Percentiles rank a stretch among this genome's conserved stretches.
Conservation (phyloP, 2,329 filamentous ascomycete genomes). For the Aspergillus sergii region DNA sequence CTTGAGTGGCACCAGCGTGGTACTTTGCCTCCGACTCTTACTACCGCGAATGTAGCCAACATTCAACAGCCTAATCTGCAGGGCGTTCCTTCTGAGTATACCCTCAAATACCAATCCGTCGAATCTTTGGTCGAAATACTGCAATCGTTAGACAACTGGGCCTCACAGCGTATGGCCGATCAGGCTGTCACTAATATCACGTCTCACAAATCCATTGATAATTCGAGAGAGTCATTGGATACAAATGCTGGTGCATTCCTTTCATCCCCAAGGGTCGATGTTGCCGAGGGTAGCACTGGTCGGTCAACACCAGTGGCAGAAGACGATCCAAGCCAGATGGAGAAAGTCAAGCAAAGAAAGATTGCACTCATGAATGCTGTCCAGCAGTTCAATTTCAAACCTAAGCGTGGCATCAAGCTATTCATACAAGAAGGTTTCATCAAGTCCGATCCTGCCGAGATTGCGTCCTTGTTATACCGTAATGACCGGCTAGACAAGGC, state of each 20-base stretch:
- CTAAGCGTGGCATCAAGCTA: constrained; percentile 87
- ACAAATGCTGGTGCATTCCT: constrained; percentile 54
- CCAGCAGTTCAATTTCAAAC: constrained; percentile 95
- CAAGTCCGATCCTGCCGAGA: constrained; percentile 71
- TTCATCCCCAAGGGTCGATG: constrained; percentile 63
- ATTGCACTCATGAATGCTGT: constrained; percentile 88
- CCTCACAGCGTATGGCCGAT: constrained; percentile 65
- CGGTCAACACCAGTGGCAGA: constrained; percentile 72
- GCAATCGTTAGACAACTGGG: constrained; percentile 91
- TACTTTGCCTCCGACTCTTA: constrained; percentile 84
- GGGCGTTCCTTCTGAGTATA: constrained; percentile 83
- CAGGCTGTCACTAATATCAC: constrained; percentile 52
- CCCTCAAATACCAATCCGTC: constrained; percentile 84
- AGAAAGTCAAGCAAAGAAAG: constrained; percentile 91
- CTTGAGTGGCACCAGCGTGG: constrained; percentile 84
- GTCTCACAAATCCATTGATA: constrained; percentile 57
- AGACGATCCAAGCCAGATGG: constrained; percentile 91
- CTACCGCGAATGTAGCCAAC: constrained; percentile 72
- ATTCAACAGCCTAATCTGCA: constrained; percentile 50
- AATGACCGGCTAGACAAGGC: constrained; percentile 89
- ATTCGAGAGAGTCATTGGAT: constrained; percentile 75
- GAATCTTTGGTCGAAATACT: constrained; percentile 88
- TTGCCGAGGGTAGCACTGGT: constrained; percentile 55
- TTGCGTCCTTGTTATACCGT: constrained; percentile 77
- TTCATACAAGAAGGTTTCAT: constrained; percentile 88